These are phyloP conservation scores for Coelastrella sp. DNA, from an alignment of 139 green algal genomes.

Conservation along the genomic window DNA sequence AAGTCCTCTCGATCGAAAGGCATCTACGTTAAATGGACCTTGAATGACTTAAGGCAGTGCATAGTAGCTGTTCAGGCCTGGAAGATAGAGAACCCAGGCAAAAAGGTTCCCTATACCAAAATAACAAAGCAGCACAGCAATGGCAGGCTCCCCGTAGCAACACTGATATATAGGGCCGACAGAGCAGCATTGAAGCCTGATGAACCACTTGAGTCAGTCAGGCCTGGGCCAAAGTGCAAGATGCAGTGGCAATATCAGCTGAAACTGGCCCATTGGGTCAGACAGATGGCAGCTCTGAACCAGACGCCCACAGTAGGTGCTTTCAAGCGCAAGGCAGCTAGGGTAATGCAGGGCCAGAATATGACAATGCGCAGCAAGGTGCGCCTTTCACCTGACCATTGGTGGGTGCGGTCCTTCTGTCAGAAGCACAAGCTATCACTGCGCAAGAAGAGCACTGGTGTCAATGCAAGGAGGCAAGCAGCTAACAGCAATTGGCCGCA, in stretches of 20 bases:
- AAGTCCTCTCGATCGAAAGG: too few species aligned
- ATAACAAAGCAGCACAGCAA: not conserved
- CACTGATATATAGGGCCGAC: not conserved
- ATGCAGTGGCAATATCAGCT: not conserved
- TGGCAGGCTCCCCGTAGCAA: not conserved
- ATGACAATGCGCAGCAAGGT: not conserved
- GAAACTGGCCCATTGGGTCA: not conserved
- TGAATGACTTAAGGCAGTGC: not conserved
- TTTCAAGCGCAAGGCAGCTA: not conserved
- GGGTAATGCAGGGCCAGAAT: not conserved
- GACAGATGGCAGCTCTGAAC: not conserved
- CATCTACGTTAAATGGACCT: too few species aligned
- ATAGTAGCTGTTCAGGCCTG: not conserved
- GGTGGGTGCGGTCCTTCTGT: not conserved
- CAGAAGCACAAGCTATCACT: not conserved
- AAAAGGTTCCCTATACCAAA: not conserved
- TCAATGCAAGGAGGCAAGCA: not conserved
- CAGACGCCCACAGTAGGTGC: not conserved
- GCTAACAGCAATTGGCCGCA: not conserved
- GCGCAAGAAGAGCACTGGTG: not conserved
- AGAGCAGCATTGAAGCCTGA: not conserved
- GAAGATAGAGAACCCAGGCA: not conserved
- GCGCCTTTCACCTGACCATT: not conserved
- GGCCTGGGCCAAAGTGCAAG: not conserved
- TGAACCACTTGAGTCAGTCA: not conserved